Conservation (phyloP, 495 filamentous ascomycete genomes). For the Trichocladium antarcticum region DNA sequence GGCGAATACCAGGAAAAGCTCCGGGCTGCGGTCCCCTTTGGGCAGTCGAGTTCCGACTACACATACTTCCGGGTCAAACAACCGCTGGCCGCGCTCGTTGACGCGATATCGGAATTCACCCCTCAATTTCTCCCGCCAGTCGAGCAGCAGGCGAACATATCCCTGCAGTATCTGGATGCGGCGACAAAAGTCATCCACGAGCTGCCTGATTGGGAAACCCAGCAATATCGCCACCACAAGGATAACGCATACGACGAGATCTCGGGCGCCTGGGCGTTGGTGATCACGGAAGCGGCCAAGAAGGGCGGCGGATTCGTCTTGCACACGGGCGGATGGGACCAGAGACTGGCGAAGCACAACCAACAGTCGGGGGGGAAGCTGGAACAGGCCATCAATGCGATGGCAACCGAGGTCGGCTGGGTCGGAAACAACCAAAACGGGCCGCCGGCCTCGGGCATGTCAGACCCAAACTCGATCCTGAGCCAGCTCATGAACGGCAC, state of each 20-base stretch:
- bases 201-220: conserved; percentile 76
- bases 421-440: conserved; percentile 42
- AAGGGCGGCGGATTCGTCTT: conserved; percentile 80
- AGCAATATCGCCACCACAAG: conserved; percentile 79
- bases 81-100: conserved; percentile 65
- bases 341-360: conserved; percentile 78
- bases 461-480: conserved; percentile 54
- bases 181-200: conserved; percentile 83
- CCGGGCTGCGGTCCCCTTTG: conserved; percentile 75
- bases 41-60: conserved; percentile 78
- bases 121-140: conserved; percentile 89
- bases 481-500: conserved; percentile 71
- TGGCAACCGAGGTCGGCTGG: conserved; percentile 66
- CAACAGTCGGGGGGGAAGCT: conserved; percentile 74
- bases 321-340: conserved; percentile 90
- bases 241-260: conserved; percentile 94
- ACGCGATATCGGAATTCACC: conserved; percentile 86
- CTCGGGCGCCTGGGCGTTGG: conserved; percentile 81
- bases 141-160: conserved; percentile 66
- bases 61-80: conserved; percentile 87
- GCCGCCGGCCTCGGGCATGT: conserved; percentile 36
- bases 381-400: conserved; percentile 65
- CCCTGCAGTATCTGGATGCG: conserved; percentile 74
- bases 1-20: conserved; percentile 68
- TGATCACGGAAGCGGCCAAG: conserved; percentile 85